These are phyloP conservation scores for Aspergillus sp. DNA, from an alignment of 2,329 filamentous ascomycete species.

Conservation along the genomic window DNA sequence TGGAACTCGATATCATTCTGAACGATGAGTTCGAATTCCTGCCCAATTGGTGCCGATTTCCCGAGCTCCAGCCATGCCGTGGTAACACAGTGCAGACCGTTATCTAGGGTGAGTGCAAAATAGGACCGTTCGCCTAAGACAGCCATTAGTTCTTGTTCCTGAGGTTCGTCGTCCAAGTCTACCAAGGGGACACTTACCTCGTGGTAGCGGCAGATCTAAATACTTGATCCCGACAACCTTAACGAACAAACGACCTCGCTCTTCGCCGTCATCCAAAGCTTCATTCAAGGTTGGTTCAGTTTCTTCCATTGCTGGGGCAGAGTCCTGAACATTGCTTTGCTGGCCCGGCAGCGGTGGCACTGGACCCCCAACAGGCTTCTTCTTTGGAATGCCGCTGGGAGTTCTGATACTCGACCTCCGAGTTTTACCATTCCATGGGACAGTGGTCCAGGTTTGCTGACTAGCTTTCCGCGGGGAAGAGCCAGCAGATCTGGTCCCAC, in stretches of 20 bases:
- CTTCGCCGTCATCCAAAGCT: constrained; percentile 69
- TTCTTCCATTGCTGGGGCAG: constrained; percentile 63
- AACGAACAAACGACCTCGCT: constrained; percentile 88
- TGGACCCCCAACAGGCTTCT: constrained; percentile 57
- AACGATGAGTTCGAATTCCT: constrained; percentile 97
- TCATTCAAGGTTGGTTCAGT: constrained; percentile 58
- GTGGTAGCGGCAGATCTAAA: constrained; percentile 82
- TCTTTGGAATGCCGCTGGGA: constrained; percentile 55
- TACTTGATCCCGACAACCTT: constrained; percentile 99
- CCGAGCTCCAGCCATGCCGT: constrained; percentile 93
- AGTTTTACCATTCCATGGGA: constrained; percentile 86
- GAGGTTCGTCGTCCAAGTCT: not conserved
- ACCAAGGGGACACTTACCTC: constrained; percentile 58
- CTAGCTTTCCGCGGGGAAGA: constrained; percentile 74
- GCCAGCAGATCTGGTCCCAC: constrained; percentile 56
- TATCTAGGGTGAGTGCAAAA: constrained; percentile 97
- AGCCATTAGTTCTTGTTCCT: constrained; percentile 17
- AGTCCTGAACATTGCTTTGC: constrained; percentile 67
- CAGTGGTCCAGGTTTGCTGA: constrained; percentile 90
- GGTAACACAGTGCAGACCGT: constrained; percentile 94
- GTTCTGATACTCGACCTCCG: constrained; percentile 62
- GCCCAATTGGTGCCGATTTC: constrained; percentile 87
- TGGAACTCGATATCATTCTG: constrained; percentile 98
- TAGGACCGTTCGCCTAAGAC: constrained; percentile 74
- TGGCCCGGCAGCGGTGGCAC: constrained; percentile 83